Evolutionary conservation across 495 filamentous ascomycete genomes (phyloP), one percentile per base, ranked within the genome.

Genomic region (Podospora tetraspora): DNA sequence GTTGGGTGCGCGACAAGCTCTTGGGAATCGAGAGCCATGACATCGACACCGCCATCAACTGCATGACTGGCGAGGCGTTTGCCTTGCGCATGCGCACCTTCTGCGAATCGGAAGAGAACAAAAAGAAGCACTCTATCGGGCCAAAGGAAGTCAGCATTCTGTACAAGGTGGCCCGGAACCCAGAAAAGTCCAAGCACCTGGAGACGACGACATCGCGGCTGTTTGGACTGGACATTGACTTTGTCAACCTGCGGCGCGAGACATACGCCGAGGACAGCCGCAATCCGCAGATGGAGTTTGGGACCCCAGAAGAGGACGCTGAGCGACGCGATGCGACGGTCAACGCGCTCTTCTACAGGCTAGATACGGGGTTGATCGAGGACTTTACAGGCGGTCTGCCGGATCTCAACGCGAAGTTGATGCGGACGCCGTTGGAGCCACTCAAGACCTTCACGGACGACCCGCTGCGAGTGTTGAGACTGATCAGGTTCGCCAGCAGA

Each of bases 1-100:
- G 95, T n/a, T 99, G 95, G 95, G 96, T 99, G 29, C 89, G 95
- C 56, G 95, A 99, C 83, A 98, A 97, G 83, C 85, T 99, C 10
- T 84, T 99, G 1, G 91, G 90, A 10, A 80, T 89, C 27, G 81
- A 79, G 32, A 95, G 92, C 75, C 86, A 96, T 75, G 95, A 99
- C 72, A 97, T 99, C 70, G 95, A 99, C 75, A 91, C 94, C 52
- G 92, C 91, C 29, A 96, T 99, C 80, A 95, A 94, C 81, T 89
- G 85, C 63, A 95, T 97, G 93, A 98, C 94, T 0, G 95, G 95
- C 58, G 90, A 89, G 72, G 84, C 90, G 27, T 98, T 97, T 75
- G 84, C 86, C n/a, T 77, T 90, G 64, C 87, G 90, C 70, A 75
- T 89, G 66, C 70, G 78, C 29, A 78, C 79, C 57, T 82, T 87